phyloP scores from a whole-genome alignment of 305 asterid genomes.

The Plantago coronopus region DNA sequence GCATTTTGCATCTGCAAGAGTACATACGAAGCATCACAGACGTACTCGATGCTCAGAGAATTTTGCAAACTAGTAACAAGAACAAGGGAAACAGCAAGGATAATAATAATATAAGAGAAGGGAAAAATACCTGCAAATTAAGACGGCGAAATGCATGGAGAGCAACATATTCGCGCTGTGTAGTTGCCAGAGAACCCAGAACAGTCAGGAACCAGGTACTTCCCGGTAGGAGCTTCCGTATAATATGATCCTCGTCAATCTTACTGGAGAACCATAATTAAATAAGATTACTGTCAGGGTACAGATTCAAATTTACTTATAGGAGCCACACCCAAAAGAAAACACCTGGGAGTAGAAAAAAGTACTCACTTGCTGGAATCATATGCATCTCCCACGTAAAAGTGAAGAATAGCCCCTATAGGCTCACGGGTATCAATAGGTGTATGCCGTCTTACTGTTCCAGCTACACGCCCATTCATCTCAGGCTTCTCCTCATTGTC shows the following conservation, averaged over 20 bases:
- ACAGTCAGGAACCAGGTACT: conserved; percentile 79
- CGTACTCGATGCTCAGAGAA: neutral
- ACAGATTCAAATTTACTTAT: too few relatives aligned
- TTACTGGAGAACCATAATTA: conserved; percentile 46
- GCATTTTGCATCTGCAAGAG: conserved; percentile 93
- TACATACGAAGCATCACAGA: conserved; percentile 14
- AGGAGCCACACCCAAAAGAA: neutral
- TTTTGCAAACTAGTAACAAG: conserved; percentile 1
- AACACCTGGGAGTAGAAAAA: conserved; percentile 4
- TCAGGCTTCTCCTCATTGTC: conserved; percentile 75
- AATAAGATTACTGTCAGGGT: conserved; percentile 18
- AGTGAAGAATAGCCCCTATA: conserved; percentile 89
- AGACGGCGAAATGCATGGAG: conserved; percentile 97
- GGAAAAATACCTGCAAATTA: conserved; percentile 59
- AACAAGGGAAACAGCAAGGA: too few relatives aligned
- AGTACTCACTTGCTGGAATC: conserved; percentile 67
- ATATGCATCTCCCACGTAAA: conserved; percentile 83
- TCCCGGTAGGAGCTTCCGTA: conserved; percentile 85
- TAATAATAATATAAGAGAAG: too few relatives aligned
- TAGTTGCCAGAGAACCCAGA: conserved; percentile 94
- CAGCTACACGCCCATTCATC: conserved; percentile 85
- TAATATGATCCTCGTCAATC: conserved; percentile 72
- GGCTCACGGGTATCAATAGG: conserved; percentile 91
- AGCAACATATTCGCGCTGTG: conserved; percentile 91
- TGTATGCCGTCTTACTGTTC: conserved; percentile 87